A percentile compares a stretch with the other conserved stretches of the same genome.
Conservation (phyloP, 495 filamentous ascomycete species). For the Chaetomium tenue region DNA sequence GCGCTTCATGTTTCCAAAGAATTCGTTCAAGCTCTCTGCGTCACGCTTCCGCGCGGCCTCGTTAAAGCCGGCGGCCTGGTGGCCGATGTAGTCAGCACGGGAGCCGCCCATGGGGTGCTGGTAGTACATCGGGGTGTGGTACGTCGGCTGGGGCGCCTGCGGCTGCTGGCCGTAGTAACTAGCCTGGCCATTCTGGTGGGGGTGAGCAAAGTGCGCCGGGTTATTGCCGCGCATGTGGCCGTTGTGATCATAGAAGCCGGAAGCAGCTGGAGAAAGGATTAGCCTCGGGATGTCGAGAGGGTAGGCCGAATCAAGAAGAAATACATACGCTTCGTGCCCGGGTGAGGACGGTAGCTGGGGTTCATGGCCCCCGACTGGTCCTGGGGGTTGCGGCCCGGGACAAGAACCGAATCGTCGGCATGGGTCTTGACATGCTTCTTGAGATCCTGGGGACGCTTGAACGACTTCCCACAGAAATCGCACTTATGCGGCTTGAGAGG, state of each 20-base stretch:
- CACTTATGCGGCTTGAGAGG: conserved; percentile 98
- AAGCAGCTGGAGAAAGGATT: conserved; percentile 51
- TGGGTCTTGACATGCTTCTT: conserved; percentile 99
- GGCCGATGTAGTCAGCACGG: conserved; percentile 48
- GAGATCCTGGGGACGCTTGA: conserved; percentile 97
- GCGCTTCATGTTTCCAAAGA: conserved; percentile 88
- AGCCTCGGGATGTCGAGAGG: conserved; percentile 36
- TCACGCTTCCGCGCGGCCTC: conserved; percentile 75
- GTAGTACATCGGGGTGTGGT: conserved; percentile 62
- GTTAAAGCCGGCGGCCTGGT: conserved; percentile 47
- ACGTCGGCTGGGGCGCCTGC: conserved; percentile 58
- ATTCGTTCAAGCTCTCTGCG: conserved; percentile 85
- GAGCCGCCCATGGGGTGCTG: conserved; percentile 53
- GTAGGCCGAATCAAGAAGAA: conserved; percentile 9
- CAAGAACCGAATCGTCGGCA: conserved; percentile 89
- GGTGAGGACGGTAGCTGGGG: conserved; percentile 50
- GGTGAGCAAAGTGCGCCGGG: conserved; percentile 52
- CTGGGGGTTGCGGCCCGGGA: conserved; percentile 66
- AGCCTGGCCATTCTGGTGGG: conserved; percentile 47
- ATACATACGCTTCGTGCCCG: conserved; percentile 55
- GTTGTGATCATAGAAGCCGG: conserved; percentile 58
- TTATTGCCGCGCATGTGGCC: conserved; percentile 56
- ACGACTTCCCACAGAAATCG: conserved; percentile 96
- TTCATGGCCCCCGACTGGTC: conserved; percentile 66
- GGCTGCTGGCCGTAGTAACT: conserved; percentile 59